These are phyloP conservation scores for Lasiosphaeria ovina DNA, from an alignment of 495 filamentous ascomycete genomes.

Conservation along the genomic window DNA sequence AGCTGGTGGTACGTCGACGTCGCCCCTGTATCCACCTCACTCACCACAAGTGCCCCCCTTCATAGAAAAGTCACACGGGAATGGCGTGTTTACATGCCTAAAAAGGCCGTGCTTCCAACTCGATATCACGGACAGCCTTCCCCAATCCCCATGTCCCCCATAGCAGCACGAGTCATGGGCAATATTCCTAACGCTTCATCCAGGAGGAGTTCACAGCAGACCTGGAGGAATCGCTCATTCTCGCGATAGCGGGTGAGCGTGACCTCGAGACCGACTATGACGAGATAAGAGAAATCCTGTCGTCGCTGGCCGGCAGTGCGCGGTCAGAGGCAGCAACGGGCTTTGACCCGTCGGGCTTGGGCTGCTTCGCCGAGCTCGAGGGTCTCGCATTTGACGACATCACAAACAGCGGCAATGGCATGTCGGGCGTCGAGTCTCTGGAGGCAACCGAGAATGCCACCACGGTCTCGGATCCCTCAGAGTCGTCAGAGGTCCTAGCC, in stretches of 20 bases:
- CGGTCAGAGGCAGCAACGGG: constrained; percentile 62
- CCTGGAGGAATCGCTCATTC: constrained; percentile 32
- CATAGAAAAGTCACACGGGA: no score
- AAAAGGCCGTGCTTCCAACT: no score
- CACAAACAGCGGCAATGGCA: constrained; percentile 16
- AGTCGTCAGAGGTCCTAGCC: constrained; percentile 14
- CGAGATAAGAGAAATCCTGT: constrained; percentile 56
- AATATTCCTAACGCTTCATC: neutral
- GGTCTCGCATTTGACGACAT: constrained; percentile 17
- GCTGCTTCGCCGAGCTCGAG: constrained; percentile 25
- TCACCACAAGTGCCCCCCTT: no score
- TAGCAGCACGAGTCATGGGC: neutral
- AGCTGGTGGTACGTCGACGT: no score
- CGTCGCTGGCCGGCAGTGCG: constrained; percentile 58
- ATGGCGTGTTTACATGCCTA: no score
- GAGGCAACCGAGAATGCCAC: constrained; percentile 24
- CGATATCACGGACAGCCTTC: no score
- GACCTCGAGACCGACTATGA: constrained; percentile 69
- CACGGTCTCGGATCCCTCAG: constrained; percentile 31
- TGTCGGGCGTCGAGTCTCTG: constrained; percentile 11
- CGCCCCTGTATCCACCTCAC: no score
- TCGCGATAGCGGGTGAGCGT: constrained; percentile 36
- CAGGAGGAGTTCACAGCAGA: constrained; percentile 30
- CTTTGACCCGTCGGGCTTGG: constrained; percentile 77
- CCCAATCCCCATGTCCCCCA: no score